Conservation (phyloP, 495 filamentous ascomycete genomes). For the Gamarada debralockiae region DNA sequence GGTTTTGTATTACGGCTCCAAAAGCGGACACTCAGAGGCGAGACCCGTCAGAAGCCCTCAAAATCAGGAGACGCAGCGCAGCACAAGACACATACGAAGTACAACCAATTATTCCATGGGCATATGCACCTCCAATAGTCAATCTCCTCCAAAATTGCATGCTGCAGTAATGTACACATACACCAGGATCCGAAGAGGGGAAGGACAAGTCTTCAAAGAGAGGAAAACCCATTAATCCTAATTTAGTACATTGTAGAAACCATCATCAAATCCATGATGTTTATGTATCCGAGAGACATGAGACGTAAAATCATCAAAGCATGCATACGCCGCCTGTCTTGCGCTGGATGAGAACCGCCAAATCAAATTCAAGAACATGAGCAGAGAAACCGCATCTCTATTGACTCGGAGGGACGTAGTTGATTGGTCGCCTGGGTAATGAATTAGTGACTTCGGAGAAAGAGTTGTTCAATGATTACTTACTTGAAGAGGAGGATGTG, state of each 20-base stretch:
- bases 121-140: too few relatives aligned
- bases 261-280: conserved; percentile 15
- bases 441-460: not conserved
- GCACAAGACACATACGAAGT: too few relatives aligned
- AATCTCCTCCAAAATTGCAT: too few relatives aligned
- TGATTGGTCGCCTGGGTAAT: conserved; percentile 68
- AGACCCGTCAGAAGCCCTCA: too few relatives aligned
- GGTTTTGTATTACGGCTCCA: too few relatives aligned
- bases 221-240: conserved; percentile 18
- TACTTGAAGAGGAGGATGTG: conserved; percentile 99
- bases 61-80: too few relatives aligned
- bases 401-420: conserved; percentile 69
- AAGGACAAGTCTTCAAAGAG: conserved; percentile 3
- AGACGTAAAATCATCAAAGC: conserved; percentile 27
- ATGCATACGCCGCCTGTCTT: conserved; percentile 12
- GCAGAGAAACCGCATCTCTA: conserved; percentile 18
- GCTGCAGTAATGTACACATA: too few relatives aligned
- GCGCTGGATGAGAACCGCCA: conserved; percentile 14
- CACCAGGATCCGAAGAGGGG: too few relatives aligned
- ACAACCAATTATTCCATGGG: too few relatives aligned
- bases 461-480: conserved; percentile 28
- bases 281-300: conserved; percentile 21
- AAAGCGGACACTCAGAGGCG: too few relatives aligned
- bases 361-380: conserved; percentile 16
- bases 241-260: conserved; percentile 21